Percentiles rank a stretch among this genome's conserved stretches.
These are phyloP conservation scores for Zygosaccharomyces pseudobailii DNA, from an alignment of 1,139 yeast genomes.

Conservation along the genomic window DNA sequence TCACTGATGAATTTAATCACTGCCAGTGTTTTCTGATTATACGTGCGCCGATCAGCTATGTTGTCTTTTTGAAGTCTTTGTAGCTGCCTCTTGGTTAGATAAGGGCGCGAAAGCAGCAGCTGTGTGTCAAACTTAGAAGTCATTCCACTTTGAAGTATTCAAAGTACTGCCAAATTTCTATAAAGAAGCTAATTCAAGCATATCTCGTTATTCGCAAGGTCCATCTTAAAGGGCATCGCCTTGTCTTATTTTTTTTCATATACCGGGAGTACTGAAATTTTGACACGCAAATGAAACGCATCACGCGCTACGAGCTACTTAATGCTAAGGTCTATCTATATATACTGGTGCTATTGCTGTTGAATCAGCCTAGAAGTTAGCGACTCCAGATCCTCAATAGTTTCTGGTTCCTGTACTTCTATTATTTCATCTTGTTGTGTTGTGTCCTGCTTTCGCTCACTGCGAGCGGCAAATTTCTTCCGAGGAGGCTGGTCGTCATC, in stretches of 20 bases:
- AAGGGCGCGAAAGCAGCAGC: slow-evolving; percentile 54
- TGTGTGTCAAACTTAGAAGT: slow-evolving; percentile 23
- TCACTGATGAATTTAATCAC: slow-evolving; percentile 53
- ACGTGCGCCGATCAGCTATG: slow-evolving; percentile 46
- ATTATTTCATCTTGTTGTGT: slow-evolving; percentile 41
- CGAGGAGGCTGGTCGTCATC: slow-evolving; percentile 39
- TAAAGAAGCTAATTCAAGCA: not conserved
- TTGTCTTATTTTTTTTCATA: not conserved
- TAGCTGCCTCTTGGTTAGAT: slow-evolving; percentile 53
- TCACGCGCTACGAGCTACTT: slow-evolving; percentile 2
- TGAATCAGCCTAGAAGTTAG: slow-evolving; percentile 64
- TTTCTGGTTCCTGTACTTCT: slow-evolving; percentile 83
- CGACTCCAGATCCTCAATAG: slow-evolving; percentile 90
- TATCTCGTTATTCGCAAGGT: not conserved
- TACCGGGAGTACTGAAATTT: not conserved
- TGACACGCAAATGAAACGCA: not conserved
- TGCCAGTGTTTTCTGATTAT: slow-evolving; percentile 49
- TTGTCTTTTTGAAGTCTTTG: slow-evolving; percentile 48
- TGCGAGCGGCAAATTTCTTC: slow-evolving; percentile 36
- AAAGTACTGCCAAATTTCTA: not conserved
- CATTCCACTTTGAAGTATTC: slow-evolving; percentile 4
- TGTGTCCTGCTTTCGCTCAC: slow-evolving; percentile 20
- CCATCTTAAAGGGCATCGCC: not conserved
- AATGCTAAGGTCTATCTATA: slow-evolving; percentile 3
- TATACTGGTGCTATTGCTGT: not conserved